phyloP scores from a whole-genome alignment of 805 yeast genomes.

The Schwanniomyces pseudopolymorphus region DNA sequence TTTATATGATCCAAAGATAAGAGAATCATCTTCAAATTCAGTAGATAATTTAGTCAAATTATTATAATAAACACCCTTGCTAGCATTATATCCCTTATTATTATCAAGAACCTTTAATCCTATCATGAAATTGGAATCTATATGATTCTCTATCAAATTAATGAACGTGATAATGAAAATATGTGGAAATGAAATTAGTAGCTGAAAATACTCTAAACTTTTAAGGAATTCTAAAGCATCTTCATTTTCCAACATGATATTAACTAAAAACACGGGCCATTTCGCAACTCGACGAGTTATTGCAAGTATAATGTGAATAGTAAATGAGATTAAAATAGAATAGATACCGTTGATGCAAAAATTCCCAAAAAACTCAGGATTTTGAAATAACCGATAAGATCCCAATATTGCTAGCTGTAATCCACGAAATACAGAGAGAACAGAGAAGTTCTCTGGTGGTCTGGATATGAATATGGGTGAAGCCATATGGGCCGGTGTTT shows the following conservation, averaged over 20 bases:
- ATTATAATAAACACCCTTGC: conserved; percentile 9
- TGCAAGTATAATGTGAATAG: conserved; percentile 24
- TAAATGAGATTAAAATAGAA: conserved; percentile 37
- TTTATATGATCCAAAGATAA: neutral
- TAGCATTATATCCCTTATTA: neutral
- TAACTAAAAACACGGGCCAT: conserved; percentile 10
- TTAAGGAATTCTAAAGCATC: conserved; percentile 9
- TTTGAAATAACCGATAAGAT: conserved; percentile 44
- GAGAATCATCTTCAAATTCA: conserved; percentile 9
- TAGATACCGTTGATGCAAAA: conserved; percentile 7
- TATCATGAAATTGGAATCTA: conserved; percentile 39
- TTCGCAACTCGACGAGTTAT: conserved; percentile 4
- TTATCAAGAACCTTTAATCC: conserved; percentile 41
- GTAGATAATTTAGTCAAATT: conserved; percentile 10
- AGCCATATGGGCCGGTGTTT: conserved; percentile 37
- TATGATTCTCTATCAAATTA: conserved; percentile 33
- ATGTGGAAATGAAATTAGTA: conserved; percentile 38
- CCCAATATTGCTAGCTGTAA: conserved; percentile 53
- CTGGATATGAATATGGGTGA: conserved; percentile 59
- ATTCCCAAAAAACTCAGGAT: conserved; percentile 35
- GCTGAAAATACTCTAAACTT: conserved; percentile 28
- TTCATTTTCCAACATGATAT: conserved; percentile 7
- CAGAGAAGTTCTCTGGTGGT: conserved; percentile 56
- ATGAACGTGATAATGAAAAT: conserved; percentile 39
- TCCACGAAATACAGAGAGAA: conserved; percentile 50